Conservation (phyloP, 768 basidiomycete genomes). For the Daedaleopsis nitida region DNA sequence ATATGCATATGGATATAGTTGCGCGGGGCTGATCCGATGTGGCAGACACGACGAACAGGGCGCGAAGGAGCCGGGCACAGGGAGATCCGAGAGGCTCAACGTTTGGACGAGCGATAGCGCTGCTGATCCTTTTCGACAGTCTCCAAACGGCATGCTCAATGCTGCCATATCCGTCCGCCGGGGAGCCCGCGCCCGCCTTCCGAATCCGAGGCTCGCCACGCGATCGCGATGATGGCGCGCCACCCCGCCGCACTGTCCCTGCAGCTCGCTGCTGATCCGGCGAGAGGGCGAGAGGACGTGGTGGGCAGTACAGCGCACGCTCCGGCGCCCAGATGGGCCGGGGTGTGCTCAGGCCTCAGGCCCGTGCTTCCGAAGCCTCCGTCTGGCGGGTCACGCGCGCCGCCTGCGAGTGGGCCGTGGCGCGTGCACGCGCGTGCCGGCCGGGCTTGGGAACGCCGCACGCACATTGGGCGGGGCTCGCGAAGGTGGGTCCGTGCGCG, state of each 20-base stretch:
- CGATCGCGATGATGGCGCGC: background rate
- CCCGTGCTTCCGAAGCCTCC: slow-evolving; percentile 15
- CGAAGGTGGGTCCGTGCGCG: background rate
- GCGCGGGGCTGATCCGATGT: too few species aligned
- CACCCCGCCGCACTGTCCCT: background rate
- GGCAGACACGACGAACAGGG: background rate
- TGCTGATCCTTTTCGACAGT: background rate
- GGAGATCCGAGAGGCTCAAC: background rate
- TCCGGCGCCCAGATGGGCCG: slow-evolving; percentile 13
- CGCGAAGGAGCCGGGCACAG: slow-evolving; percentile 13
- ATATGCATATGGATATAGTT: background rate
- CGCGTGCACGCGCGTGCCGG: background rate
- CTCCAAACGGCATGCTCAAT: slow-evolving; percentile 23
- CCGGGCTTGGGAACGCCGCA: background rate
- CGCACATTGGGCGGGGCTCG: background rate
- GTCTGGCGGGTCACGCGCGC: slow-evolving; percentile 17
- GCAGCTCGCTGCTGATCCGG: background rate
- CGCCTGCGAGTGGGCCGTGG: slow-evolving; percentile 3
- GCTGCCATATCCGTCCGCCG: slow-evolving; percentile 20
- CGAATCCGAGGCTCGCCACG: background rate
- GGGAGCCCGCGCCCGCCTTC: background rate
- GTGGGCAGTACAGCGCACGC: slow-evolving; percentile 7
- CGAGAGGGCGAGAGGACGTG: too few species aligned
- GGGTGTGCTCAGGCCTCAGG: slow-evolving; percentile 15
- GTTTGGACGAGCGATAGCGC: background rate